Evolutionary conservation across 2,329 filamentous ascomycete species (phyloP), one percentile per base, ranked within the genome.

Genomic region (Sporothrix luriei): DNA sequence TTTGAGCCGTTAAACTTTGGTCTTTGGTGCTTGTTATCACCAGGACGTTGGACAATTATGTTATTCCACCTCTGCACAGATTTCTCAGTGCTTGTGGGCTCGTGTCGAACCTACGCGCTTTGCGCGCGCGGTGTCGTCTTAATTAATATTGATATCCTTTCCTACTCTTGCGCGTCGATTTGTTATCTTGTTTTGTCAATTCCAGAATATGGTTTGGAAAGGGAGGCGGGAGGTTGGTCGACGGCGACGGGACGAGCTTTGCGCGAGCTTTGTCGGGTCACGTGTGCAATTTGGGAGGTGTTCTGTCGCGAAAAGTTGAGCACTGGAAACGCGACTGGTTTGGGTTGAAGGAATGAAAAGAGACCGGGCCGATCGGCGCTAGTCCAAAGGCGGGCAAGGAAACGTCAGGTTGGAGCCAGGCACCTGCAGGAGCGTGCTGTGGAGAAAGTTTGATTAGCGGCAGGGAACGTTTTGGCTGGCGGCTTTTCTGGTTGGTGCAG

Each of bases 381-480:
- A 70, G 59, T 70, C 66, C 69, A 38, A 43, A 68, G 67, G 51
- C 69, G 66, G 66, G 14, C 16, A 57, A 68, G 21, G 46, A 54
- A 54, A 64, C 16, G 46, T 29, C 19, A 16, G 52, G 16, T 11
- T 40, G 51, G 11, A 26, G 52, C 26, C n/a, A 40, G 29, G 51
- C 48, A 11, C 5, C 46, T 51, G 61, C 33, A 57, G 48, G 40
- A 29, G 16, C 14, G 14, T 40, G 66, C 46, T 68, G 48, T 68
- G 67, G 55, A 19, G 68, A 64, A 65, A 49, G 21, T 33, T 24
- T 51, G 62, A 48, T 69, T 69, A 70, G 68, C 68, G 68, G 68
- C 48, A 48, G 24, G 38, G 33, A 54, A 52, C 55, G n/a, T 61
- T 61, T 61, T 33, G 38, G 33, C 43, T 24, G 61, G 11, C 14